Evolutionary conservation across 192 early-diverging fungal species (phyloP).

Genomic region (Entrophospora sp.): DNA sequence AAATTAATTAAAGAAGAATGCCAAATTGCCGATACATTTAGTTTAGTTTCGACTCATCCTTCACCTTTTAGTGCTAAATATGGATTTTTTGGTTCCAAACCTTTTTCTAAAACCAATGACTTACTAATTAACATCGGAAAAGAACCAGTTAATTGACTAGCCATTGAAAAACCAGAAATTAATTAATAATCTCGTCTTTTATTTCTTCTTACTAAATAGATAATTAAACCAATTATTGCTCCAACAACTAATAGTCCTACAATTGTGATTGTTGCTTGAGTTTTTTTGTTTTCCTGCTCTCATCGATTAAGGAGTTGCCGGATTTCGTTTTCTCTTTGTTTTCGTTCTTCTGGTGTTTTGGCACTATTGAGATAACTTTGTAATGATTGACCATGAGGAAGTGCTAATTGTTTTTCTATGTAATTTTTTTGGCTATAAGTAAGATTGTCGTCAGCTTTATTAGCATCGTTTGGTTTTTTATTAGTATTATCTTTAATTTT

Average conservation of each 20-base stretch:
- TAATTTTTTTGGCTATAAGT: too few species aligned
- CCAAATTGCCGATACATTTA: neutral
- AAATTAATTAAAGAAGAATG: constrained; percentile 2
- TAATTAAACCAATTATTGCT: neutral
- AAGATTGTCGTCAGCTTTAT: too few species aligned
- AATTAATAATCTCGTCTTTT: neutral
- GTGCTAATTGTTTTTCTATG: too few species aligned
- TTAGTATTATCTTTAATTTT: too few species aligned
- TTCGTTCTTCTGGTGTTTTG: too few species aligned
- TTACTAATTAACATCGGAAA: neutral
- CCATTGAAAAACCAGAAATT: neutral
- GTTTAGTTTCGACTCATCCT: neutral
- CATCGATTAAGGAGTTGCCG: neutral
- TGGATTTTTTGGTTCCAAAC: neutral
- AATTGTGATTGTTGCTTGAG: neutral
- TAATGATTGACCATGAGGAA: too few species aligned
- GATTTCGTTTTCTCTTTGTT: too few species aligned
- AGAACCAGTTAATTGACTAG: constrained; percentile 2
- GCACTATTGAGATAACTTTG: too few species aligned
- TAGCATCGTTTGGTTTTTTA: too few species aligned
- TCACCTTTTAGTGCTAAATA: constrained; percentile 2
- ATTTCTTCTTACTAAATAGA: neutral
- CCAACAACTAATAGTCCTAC: neutral
- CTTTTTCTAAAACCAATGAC: constrained; percentile 1
- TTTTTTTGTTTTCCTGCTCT: neutral